A percentile compares a stretch with the other conserved stretches of the same genome.
These are phyloP conservation scores for Epichloe elymi DNA, from an alignment of 2,329 filamentous ascomycete genomes.

Conservation along the genomic window DNA sequence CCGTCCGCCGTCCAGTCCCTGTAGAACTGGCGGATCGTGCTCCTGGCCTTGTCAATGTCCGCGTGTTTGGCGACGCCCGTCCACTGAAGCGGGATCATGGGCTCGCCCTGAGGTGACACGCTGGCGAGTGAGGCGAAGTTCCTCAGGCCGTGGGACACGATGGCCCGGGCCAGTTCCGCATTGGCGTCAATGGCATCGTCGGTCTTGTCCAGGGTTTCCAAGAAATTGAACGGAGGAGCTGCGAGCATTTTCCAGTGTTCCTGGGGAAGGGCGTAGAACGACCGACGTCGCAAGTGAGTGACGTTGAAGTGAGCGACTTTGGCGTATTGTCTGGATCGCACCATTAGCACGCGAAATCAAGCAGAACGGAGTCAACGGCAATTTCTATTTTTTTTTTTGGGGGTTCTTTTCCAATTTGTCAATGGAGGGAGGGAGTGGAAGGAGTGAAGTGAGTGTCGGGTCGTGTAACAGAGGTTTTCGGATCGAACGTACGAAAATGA, in stretches of 20 bases:
- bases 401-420: no score
- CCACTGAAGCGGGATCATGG: slow-evolving; percentile 48
- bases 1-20: slow-evolving; percentile 87
- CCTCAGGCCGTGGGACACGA: slow-evolving; percentile 55
- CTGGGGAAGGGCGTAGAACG: slow-evolving; percentile 82
- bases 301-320: slow-evolving; percentile 77
- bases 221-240: slow-evolving; percentile 66
- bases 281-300: slow-evolving; percentile 79
- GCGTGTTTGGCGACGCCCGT: slow-evolving; percentile 53
- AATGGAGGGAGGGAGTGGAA: no score
- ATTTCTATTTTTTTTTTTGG: no score
- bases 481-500: slow-evolving; percentile 63
- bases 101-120: slow-evolving; percentile 25
- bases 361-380: no score
- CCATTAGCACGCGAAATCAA: neutral
- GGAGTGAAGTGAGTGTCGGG: no score
- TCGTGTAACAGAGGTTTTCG: no score
- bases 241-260: slow-evolving; percentile 75
- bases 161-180: slow-evolving; percentile 66
- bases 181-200: slow-evolving; percentile 86
- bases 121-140: slow-evolving; percentile 46
- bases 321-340: slow-evolving; percentile 57
- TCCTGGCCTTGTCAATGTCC: slow-evolving; percentile 84
- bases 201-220: slow-evolving; percentile 63
- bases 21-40: slow-evolving; percentile 86